These are phyloP conservation scores for Platanus orientalis DNA, from an alignment of 164 flowering plant genomes.

Conservation along the genomic window DNA sequence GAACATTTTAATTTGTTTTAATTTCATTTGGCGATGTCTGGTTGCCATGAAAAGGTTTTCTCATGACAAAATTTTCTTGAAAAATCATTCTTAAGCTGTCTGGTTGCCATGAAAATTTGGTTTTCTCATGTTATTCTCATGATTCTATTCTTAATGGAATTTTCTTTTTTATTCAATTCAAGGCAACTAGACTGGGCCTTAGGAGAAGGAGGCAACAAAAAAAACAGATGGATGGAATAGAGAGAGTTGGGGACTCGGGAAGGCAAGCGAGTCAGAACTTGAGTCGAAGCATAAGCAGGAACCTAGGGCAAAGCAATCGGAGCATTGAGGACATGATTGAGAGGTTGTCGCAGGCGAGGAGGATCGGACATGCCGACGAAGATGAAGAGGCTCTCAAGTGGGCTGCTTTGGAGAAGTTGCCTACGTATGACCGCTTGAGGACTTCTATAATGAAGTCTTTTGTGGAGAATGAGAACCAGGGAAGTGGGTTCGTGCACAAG, in stretches of 20 bases:
- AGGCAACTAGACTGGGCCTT: too few relatives aligned
- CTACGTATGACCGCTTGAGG: constrained; percentile 78
- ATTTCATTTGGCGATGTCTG: too few relatives aligned
- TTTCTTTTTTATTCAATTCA: too few relatives aligned
- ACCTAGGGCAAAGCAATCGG: constrained; percentile 47
- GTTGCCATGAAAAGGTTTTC: too few relatives aligned
- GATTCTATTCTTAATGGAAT: too few relatives aligned
- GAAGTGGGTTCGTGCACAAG: constrained; percentile 26
- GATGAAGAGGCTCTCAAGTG: constrained; percentile 87
- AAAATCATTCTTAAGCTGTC: too few relatives aligned
- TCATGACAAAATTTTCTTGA: too few relatives aligned
- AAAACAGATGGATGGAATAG: constrained; percentile 28
- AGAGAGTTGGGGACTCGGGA: constrained; percentile 20
- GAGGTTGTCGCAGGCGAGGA: constrained; percentile 26
- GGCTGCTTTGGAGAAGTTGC: constrained; percentile 88
- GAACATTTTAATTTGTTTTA: too few relatives aligned
- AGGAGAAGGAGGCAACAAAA: too few relatives aligned
- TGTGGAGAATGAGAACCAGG: constrained; percentile 24
- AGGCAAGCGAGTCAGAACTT: constrained; percentile 17
- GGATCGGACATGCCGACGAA: constrained; percentile 38
- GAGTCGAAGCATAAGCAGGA: constrained; percentile 39
- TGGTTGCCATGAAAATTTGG: too few relatives aligned
- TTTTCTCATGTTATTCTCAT: too few relatives aligned
- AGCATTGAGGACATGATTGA: constrained; percentile 59
- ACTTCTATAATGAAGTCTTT: constrained; percentile 65